Evolutionary conservation across 495 filamentous ascomycete genomes (phyloP).

Genomic region (Trichocladium uniseriatum): DNA sequence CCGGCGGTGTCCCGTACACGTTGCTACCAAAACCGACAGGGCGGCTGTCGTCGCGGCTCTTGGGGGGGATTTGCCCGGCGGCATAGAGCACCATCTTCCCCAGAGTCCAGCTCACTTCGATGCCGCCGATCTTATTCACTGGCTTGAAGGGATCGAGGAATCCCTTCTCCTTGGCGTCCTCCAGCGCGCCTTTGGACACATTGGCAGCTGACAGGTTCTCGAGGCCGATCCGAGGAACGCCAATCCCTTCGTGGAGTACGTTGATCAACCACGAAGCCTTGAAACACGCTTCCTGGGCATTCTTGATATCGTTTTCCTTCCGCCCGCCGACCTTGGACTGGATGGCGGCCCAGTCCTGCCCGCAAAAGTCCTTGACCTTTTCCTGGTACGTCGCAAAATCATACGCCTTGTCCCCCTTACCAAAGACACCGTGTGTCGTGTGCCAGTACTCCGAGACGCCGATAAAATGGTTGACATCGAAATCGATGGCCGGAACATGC

Average conservation of each 20-base stretch:
- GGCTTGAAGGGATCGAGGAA: conserved; percentile 86
- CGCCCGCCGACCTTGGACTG: conserved; percentile 49
- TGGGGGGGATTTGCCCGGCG: conserved; percentile 69
- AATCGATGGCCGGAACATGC: conserved; percentile 93
- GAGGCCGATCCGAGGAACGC: conserved; percentile 79
- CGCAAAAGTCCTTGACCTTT: conserved; percentile 76
- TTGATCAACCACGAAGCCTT: conserved; percentile 98
- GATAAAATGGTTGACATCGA: conserved; percentile 95
- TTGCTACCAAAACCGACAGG: conserved; percentile 94
- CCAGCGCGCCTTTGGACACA: conserved; percentile 61
- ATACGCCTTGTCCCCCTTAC: conserved; percentile 73
- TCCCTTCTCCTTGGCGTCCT: conserved; percentile 64
- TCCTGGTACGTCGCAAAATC: conserved; percentile 87
- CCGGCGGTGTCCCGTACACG: conserved; percentile 47
- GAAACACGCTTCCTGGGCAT: conserved; percentile 83
- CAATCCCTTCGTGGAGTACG: conserved; percentile 89
- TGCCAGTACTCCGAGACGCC: conserved; percentile 99
- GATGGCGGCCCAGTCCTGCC: conserved; percentile 70
- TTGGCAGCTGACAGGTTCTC: conserved; percentile 52
- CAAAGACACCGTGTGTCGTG: conserved; percentile 91
- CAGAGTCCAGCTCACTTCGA: conserved; percentile 97
- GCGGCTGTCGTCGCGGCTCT: conserved; percentile 42
- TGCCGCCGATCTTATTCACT: conserved; percentile 82
- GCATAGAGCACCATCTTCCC: conserved; percentile 98
- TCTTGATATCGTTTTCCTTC: conserved; percentile 51